Base-by-base conservation (phyloP, 2,329 filamentous ascomycete species). In the Penicillium sp. region DNA sequence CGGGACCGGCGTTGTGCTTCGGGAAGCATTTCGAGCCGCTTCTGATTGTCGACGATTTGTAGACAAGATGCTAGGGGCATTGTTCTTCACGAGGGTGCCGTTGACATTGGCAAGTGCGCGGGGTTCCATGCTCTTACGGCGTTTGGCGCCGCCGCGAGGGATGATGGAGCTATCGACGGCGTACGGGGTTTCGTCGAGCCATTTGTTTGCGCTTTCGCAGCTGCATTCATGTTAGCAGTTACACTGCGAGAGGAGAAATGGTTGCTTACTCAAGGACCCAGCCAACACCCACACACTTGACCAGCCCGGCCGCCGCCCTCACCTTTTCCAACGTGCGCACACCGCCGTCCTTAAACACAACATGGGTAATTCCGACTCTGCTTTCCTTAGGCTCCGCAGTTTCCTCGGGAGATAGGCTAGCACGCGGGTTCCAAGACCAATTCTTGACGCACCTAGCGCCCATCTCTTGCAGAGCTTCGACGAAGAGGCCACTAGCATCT, bases 261-360 rank as follows among this genome's bases (percentile, higher is more conserved):
- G 17, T 7, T 62, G 86, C 89, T 85, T 86, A 92, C 90, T 96
- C 92, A 65, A 96, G 84, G 58, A 95, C 90, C 92, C 92, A 97
- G 67, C 88, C 89, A 51, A 96, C 90, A 54, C 92, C 92, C 59
- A 97, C 92, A 77, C 92, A 96, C 69, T 91, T 88, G 44, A 97
- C 91, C 31, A 91, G 82, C 6, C 91, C 91, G 15, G 86, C 84
- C 45, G 86, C 88, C 69, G 90, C 85, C 61, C 88, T 84, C 7
- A 94, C 90, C 77, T 93, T 96, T 73, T 96, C 90, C 67, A 97
- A 78, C 0, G 92, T 96, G 29, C 89, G 84, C 71, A 90, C 89
- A 47, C 88, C 88, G 50, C 93, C 93, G 71, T 96, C 93, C 75
- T 96, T 97, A 82, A 89, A 97, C 7, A 97, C 87, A 7, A 97